Conservation (phyloP, 129 eudicot genomes). For the sunflower (Helianthus annuus) region DNA sequence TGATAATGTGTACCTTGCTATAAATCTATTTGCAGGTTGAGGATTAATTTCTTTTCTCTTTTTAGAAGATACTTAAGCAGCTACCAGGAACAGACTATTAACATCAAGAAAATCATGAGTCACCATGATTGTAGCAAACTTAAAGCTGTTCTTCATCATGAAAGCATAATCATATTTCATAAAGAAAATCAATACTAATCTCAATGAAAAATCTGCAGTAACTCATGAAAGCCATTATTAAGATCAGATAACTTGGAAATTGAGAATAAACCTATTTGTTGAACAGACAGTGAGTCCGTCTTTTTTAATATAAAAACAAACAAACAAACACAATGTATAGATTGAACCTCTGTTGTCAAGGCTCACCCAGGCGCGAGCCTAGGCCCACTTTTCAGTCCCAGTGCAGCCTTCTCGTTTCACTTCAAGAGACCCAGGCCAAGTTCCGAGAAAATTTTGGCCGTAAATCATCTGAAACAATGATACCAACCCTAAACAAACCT, state of each 20-base stretch:
- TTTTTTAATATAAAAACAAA: background rate
- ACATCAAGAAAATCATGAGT: conserved; percentile 15
- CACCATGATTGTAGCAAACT: background rate
- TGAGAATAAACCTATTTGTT: background rate
- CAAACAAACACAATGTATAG: background rate
- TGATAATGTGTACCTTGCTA: conserved; percentile 1
- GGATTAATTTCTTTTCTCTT: conserved; percentile 7
- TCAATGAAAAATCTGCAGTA: conserved; percentile 2
- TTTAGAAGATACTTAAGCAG: background rate
- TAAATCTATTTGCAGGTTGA: conserved; percentile 1
- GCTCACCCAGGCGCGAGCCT: no score
- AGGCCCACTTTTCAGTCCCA: no score
- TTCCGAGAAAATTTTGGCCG: no score
- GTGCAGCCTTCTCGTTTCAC: no score
- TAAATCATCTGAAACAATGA: no score
- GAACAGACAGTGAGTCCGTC: background rate
- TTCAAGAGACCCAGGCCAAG: no score
- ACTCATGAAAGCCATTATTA: conserved; percentile 7
- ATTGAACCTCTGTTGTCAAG: background rate
- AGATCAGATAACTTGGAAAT: background rate
- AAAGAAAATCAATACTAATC: background rate
- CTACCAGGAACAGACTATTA: conserved; percentile 14
- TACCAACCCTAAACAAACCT: no score
- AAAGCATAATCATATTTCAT: background rate
- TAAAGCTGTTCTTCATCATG: background rate